phyloP scores from a whole-genome alignment of 2,329 filamentous ascomycete species.

The Arthrobotrys pseudoclavata region DNA sequence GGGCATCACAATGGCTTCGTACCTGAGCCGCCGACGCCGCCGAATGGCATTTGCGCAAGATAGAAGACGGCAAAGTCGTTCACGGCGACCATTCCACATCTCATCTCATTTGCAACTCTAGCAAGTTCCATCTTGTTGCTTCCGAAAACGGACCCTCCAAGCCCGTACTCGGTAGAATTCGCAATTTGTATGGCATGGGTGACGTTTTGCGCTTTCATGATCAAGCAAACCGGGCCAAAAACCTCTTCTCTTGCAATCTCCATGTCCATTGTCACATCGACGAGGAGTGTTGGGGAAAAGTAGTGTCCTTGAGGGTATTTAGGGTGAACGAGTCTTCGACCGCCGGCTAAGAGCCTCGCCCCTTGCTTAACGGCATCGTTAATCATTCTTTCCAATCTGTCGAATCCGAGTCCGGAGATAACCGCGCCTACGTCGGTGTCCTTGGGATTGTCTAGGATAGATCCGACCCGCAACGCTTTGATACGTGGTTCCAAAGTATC shows the following conservation, averaged over 20 bases:
- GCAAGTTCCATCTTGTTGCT: slow-evolving; percentile 74
- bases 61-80: slow-evolving; percentile 97
- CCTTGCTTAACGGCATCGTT: slow-evolving; percentile 81
- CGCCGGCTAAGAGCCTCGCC: slow-evolving; percentile 84
- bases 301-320: slow-evolving; percentile 85
- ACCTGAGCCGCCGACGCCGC: slow-evolving; percentile 85
- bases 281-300: slow-evolving; percentile 89
- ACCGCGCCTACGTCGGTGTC: slow-evolving; percentile 87
- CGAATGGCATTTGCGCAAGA: slow-evolving; percentile 93
- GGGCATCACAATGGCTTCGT: not conserved
- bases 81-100: slow-evolving; percentile 90
- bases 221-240: slow-evolving; percentile 89
- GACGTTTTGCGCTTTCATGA: slow-evolving; percentile 80
- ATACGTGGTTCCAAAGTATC: slow-evolving; percentile 80
- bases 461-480: slow-evolving; percentile 80
- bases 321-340: slow-evolving; percentile 79
- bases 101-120: slow-evolving; percentile 76
- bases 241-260: slow-evolving; percentile 89
- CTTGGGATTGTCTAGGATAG: slow-evolving; percentile 71
- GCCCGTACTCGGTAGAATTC: slow-evolving; percentile 86
- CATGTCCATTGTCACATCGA: slow-evolving; percentile 90
- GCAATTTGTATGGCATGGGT: slow-evolving; percentile 80
- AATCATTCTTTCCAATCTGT: slow-evolving; percentile 81
- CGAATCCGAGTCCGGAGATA: slow-evolving; percentile 83
- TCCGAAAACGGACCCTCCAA: slow-evolving; percentile 91